Conservation (phyloP, 140 eudicot genomes). For the Oenanthe javanica region DNA sequence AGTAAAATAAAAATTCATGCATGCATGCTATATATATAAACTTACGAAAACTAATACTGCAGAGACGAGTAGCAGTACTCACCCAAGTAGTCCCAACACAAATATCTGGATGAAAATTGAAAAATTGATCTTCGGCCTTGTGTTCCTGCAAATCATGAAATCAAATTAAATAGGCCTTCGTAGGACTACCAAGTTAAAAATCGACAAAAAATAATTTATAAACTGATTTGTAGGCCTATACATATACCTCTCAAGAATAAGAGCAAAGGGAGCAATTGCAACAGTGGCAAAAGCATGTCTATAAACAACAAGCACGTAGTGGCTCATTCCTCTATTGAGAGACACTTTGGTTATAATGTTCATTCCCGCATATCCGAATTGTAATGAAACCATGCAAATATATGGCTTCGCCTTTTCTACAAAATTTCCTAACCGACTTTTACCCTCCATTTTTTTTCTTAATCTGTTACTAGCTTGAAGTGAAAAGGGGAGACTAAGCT, state of each 20-base stretch:
- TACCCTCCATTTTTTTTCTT: neutral
- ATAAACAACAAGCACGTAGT: conserved; percentile 26
- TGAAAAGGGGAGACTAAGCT: neutral
- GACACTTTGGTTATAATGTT: conserved; percentile 24
- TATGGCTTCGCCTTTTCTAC: conserved; percentile 18
- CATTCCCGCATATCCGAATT: conserved; percentile 33
- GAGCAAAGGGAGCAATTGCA: conserved; percentile 29
- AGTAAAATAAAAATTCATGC: neutral
- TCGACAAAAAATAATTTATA: too few species aligned
- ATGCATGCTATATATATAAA: neutral
- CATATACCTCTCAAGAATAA: conserved; percentile 25
- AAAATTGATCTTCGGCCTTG: conserved; percentile 85
- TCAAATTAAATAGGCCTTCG: neutral
- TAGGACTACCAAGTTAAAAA: neutral
- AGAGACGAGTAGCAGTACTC: conserved; percentile 6
- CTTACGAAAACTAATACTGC: neutral
- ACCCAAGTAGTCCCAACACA: conserved; percentile 98
- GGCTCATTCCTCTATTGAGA: conserved; percentile 31
- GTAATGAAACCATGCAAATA: conserved; percentile 24
- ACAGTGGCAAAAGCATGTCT: conserved; percentile 25
- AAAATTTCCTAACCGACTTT: neutral
- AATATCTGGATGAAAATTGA: conserved; percentile 78
- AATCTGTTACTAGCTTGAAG: neutral
- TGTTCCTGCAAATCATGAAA: conserved; percentile 31
- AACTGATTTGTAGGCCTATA: neutral